Base-by-base conservation (phyloP, 345 rosid species). In the Citrus trifoliata region DNA sequence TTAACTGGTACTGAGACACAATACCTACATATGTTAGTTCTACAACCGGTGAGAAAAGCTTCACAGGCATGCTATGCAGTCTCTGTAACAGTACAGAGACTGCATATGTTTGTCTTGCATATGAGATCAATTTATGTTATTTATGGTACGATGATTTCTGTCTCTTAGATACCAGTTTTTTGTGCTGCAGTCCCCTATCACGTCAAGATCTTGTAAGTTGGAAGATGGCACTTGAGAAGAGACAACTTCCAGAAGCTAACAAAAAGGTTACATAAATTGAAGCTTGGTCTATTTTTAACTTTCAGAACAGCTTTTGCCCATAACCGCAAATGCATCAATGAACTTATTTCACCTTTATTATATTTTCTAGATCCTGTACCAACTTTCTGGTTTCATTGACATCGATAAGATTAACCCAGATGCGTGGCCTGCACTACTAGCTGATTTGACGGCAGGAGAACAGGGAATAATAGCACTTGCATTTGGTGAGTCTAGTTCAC, bases 141-240 rank as follows among this genome's bases (percentile, higher is more conserved):
- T 42, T 74, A 59, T 59, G 51, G 21, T 70, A 24, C 32, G 28
- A 4, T 81, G 62, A 40, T 75, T 76, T 68, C 21, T 59, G 46
- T 48, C 80, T 55, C 18, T 60, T 48, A 56, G 67, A 78, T 27
- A 32, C 75, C 64, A 67, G 71, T 55, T 28, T 73, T 79, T 78
- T 80, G 66, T 63, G 18, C 68, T 72, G 51, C 85, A 96, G 97
- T 70, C 90, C 93, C 82, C 86, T 94, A 62, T 90, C 98, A 28
- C 97, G 98, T 46, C 99, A 96, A 87, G 97, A 94, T 86, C 97
- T 96, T 79, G 89, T 96, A 25, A 89, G 92, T 83, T 96, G 99
- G 99, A 96, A 94, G 87, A 93, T 93, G 98, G 93, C 94, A 75
- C 80, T 96, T 28, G 99, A 94, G 86, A 89, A 82, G 69, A 83